Percentiles rank a stretch among this genome's conserved stretches.
Conservation (phyloP, 306 rosid genomes). For the Canavalia gladiata region DNA sequence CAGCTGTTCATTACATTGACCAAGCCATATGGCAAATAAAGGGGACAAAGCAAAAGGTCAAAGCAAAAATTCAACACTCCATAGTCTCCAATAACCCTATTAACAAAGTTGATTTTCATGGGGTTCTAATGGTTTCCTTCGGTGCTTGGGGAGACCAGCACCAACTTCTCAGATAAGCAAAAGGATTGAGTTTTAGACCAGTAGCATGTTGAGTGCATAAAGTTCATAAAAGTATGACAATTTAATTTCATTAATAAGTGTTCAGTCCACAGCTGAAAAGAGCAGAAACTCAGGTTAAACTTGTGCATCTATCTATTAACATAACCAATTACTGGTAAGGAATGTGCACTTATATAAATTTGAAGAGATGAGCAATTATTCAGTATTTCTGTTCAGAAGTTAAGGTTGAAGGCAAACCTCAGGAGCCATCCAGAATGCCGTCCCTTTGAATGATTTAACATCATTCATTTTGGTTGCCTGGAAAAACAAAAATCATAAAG, state of each 20-base stretch:
- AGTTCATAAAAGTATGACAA: slow-evolving; percentile 7
- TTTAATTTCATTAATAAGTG: slow-evolving; percentile 23
- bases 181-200: slow-evolving; percentile 22
- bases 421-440: slow-evolving; percentile 99
- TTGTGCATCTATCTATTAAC: slow-evolving; percentile 13
- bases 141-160: slow-evolving; percentile 23
- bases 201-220: background rate
- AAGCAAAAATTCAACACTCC: slow-evolving; percentile 8
- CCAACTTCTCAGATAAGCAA: slow-evolving; percentile 17
- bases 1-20: slow-evolving; percentile 30
- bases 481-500: slow-evolving; percentile 38
- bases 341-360: slow-evolving; percentile 34
- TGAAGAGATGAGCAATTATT: slow-evolving; percentile 11
- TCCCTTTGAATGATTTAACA: slow-evolving; percentile 82
- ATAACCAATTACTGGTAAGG: slow-evolving; percentile 6
- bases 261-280: slow-evolving; percentile 31
- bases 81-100: slow-evolving; percentile 9
- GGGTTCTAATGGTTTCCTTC: slow-evolving; percentile 26
- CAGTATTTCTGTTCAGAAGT: slow-evolving; percentile 30
- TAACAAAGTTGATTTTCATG: slow-evolving; percentile 21
- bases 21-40: slow-evolving; percentile 28
- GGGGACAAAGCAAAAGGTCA: slow-evolving; percentile 1
- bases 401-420: slow-evolving; percentile 76
- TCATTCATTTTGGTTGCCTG: slow-evolving; percentile 89
- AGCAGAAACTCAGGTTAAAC: slow-evolving; percentile 37